phyloP scores from a whole-genome alignment of 192 early-diverging fungal species.

The Coemansia sp. region DNA sequence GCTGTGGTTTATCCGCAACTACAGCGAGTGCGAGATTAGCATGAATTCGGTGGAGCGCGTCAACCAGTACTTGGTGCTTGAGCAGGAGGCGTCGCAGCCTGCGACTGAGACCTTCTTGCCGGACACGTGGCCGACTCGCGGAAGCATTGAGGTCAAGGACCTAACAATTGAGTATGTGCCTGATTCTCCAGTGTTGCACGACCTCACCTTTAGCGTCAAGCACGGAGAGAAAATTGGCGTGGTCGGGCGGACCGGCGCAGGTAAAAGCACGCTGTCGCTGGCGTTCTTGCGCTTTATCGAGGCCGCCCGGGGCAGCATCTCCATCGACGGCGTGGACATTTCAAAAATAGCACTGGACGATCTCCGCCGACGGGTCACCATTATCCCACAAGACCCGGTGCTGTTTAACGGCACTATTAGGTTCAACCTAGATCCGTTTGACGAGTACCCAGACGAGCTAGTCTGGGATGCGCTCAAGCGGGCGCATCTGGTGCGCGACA shows the following conservation, averaged over 20 bases:
- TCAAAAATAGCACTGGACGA: constrained; percentile 71
- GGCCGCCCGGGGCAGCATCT: constrained; percentile 62
- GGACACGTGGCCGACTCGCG: constrained; percentile 66
- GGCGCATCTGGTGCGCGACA: constrained; percentile 65
- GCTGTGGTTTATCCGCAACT: constrained; percentile 81
- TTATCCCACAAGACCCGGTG: constrained; percentile 92
- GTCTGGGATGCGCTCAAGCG: constrained; percentile 78
- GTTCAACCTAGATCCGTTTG: constrained; percentile 90
- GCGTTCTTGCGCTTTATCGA: constrained; percentile 80
- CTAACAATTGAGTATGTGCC: constrained; percentile 77
- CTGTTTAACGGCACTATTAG: constrained; percentile 77
- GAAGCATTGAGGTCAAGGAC: constrained; percentile 66
- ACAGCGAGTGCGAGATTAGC: constrained; percentile 81
- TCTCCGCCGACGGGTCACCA: constrained; percentile 73
- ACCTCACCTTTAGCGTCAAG: constrained; percentile 68
- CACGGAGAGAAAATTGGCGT: constrained; percentile 85
- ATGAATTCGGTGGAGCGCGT: constrained; percentile 90
- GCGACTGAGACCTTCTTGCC: constrained; percentile 48
- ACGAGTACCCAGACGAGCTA: constrained; percentile 70
- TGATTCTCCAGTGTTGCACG: constrained; percentile 75
- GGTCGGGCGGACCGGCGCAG: constrained; percentile 88
- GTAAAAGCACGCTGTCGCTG: constrained; percentile 74
- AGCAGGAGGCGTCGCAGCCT: constrained; percentile 65
- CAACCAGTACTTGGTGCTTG: constrained; percentile 76
- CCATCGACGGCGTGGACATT: constrained; percentile 78